Percentiles rank a stretch among this genome's conserved stretches.
Conservation (phyloP, 179 eudicot genomes). For the Silene coronaria region DNA sequence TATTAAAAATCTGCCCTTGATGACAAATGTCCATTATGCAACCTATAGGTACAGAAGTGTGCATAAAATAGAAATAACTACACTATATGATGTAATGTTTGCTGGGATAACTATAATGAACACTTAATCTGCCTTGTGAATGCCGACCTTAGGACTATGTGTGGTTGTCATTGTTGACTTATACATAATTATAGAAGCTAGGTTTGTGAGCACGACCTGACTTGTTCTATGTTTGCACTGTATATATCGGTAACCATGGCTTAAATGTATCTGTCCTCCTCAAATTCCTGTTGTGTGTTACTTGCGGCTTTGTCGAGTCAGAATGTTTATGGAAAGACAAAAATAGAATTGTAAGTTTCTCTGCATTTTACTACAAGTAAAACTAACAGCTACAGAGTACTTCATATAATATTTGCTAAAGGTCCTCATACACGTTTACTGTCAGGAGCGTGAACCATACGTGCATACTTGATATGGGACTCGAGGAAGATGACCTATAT, state of each 20-base stretch:
- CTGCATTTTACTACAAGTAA: not conserved
- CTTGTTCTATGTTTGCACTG: not conserved
- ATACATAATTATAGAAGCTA: not conserved
- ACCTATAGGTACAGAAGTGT: constrained; percentile 5
- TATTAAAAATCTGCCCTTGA: constrained; percentile 1
- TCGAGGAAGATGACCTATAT: not conserved
- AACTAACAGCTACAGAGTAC: not conserved
- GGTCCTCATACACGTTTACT: not conserved
- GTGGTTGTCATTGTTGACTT: no score
- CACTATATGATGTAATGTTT: not conserved
- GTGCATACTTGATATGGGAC: not conserved
- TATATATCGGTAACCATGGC: not conserved
- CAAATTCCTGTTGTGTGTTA: not conserved
- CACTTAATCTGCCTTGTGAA: no score
- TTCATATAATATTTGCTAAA: not conserved
- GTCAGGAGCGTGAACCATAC: not conserved
- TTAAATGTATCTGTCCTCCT: not conserved
- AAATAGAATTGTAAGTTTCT: not conserved
- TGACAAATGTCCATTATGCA: constrained; percentile 22
- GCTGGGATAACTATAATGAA: no score
- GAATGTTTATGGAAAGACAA: not conserved
- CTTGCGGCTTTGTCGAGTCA: not conserved
- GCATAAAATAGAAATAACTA: not conserved
- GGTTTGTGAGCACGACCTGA: not conserved
- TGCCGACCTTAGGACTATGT: not conserved